Percentiles rank a stretch among this genome's conserved stretches.
Conservation (phyloP, 495 filamentous ascomycete species). For the Diplogelasinospora grovesii region DNA sequence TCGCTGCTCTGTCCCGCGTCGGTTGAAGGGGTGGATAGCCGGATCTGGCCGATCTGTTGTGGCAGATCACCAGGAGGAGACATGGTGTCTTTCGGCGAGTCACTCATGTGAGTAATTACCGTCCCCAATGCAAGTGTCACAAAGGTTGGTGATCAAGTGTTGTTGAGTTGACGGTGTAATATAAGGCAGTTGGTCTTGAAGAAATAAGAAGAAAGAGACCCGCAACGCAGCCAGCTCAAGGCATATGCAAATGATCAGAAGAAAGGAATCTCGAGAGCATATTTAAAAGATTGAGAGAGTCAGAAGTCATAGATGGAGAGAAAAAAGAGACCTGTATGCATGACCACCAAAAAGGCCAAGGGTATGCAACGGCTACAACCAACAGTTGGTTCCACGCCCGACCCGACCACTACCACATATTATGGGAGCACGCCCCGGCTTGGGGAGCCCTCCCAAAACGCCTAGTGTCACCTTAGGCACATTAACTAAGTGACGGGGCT, state of each 20-base stretch:
- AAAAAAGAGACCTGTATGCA: not conserved
- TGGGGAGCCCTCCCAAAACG: slow-evolving; percentile 21
- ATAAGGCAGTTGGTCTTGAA: too few relatives aligned
- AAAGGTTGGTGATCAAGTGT: not conserved
- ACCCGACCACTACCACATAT: too few relatives aligned
- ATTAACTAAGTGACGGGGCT: slow-evolving; percentile 11
- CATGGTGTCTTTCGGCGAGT: not conserved
- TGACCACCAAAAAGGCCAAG: not conserved
- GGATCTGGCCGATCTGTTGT: slow-evolving; percentile 1
- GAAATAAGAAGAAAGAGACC: too few relatives aligned
- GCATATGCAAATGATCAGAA: too few relatives aligned
- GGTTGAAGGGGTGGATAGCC: slow-evolving; percentile 8
- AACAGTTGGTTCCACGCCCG: not conserved
- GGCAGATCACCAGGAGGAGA: not conserved
- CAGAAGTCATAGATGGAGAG: not conserved
- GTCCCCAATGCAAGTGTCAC: not conserved
- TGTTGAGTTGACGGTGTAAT: too few relatives aligned
- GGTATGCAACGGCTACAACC: not conserved
- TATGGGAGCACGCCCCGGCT: slow-evolving; percentile 2
- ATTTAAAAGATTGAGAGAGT: not conserved
- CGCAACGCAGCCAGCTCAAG: too few relatives aligned
- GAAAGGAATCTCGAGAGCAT: too few relatives aligned
- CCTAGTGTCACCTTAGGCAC: too few relatives aligned
- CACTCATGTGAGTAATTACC: not conserved
- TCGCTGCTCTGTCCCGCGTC: slow-evolving; percentile 16